Percentiles rank a stretch among this genome's conserved stretches.
Conservation (phyloP, 2,329 filamentous ascomycete genomes). For the Fusarium hostae region DNA sequence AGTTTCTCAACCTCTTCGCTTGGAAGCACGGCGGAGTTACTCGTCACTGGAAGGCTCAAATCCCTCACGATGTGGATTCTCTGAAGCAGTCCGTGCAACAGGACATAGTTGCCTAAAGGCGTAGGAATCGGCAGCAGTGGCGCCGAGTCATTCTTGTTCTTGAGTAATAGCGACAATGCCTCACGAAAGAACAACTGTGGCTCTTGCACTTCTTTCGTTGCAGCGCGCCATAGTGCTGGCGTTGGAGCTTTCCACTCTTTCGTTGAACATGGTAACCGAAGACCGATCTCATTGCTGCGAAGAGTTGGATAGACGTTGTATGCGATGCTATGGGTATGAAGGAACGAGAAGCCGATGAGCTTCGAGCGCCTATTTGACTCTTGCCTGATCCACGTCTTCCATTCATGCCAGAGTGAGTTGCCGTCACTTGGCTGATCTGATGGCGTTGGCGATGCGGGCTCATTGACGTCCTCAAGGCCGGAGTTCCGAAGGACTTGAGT, state of each 20-base stretch:
- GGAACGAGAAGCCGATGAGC: conserved; percentile 53
- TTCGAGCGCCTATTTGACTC: conserved; percentile 51
- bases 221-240: conserved; percentile 21
- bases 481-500: conserved; percentile 50
- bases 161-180: conserved; percentile 48
- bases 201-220: conserved; percentile 40
- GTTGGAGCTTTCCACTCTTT: conserved; percentile 51
- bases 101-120: conserved; percentile 52
- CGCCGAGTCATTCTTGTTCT: conserved; percentile 41
- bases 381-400: conserved; percentile 48
- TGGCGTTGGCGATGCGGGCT: background rate
- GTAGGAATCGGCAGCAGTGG: conserved; percentile 48
- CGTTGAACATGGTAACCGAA: conserved; percentile 51
- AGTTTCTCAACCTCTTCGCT: conserved; percentile 52
- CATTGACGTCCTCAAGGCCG: conserved; percentile 45
- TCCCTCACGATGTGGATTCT: conserved; percentile 54
- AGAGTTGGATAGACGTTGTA: conserved; percentile 53
- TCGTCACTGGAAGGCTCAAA: conserved; percentile 49
- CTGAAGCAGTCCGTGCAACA: conserved; percentile 52
- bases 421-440: background rate
- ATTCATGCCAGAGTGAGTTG: conserved; percentile 27
- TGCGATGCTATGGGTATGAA: conserved; percentile 53
- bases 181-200: conserved; percentile 52
- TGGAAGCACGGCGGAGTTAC: conserved; percentile 47
- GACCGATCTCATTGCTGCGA: conserved; percentile 51